phyloP scores from a whole-genome alignment of 2,329 filamentous ascomycete genomes.

The Fusarium staphyleae region DNA sequence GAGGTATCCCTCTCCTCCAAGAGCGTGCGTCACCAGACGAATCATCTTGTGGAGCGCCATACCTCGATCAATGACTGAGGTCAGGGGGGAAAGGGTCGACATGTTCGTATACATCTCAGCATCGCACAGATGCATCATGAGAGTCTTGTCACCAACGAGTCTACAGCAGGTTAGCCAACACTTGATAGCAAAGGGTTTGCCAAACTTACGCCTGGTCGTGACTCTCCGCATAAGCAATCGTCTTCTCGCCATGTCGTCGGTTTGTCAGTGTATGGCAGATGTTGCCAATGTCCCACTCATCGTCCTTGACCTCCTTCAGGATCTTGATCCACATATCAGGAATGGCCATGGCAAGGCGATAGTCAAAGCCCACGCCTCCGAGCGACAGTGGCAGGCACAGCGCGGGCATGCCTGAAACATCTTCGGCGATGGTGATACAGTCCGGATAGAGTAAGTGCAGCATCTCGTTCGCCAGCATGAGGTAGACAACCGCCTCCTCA shows the following conservation, averaged over 20 bases:
- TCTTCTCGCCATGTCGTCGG: slow-evolving; percentile 94
- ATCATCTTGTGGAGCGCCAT: slow-evolving; percentile 98
- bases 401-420: slow-evolving; percentile 99
- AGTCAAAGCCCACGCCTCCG: slow-evolving; percentile 95
- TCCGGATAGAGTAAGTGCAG: slow-evolving; percentile 89
- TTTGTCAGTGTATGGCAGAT: slow-evolving; percentile 91
- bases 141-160: slow-evolving; percentile 92
- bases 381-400: slow-evolving; percentile 84
- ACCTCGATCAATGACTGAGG: slow-evolving; percentile 86
- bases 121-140: slow-evolving; percentile 98
- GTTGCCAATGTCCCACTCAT: slow-evolving; percentile 88
- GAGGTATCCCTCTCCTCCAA: slow-evolving; percentile 95
- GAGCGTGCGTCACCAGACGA: slow-evolving; percentile 85
- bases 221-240: slow-evolving; percentile 95
- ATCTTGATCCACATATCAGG: slow-evolving; percentile 99
- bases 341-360: slow-evolving; percentile 95
- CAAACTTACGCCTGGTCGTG: slow-evolving; percentile 91
- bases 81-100: slow-evolving; percentile 84
- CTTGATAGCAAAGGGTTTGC: slow-evolving; percentile 26
- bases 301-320: slow-evolving; percentile 89
- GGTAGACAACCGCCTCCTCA: slow-evolving; percentile 90
- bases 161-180: slow-evolving; percentile 53
- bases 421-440: slow-evolving; percentile 90
- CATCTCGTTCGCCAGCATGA: slow-evolving; percentile 97
- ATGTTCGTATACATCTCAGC: slow-evolving; percentile 98